Conservation (phyloP, 1,284 basidiomycete species). For the Microbotryum intermedium region DNA sequence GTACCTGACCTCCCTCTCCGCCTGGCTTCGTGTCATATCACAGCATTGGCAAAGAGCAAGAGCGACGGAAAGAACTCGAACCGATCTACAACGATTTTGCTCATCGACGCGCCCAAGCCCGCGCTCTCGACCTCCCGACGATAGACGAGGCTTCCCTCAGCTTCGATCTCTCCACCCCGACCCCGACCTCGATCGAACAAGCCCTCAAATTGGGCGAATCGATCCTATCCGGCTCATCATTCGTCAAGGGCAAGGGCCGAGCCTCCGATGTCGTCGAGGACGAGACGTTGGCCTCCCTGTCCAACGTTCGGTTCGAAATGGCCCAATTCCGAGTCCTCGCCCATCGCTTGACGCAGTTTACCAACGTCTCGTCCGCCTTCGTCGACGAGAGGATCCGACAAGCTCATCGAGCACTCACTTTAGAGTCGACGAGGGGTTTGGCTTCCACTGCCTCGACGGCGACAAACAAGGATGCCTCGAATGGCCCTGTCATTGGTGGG, state of each 20-base stretch:
- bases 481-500: not conserved
- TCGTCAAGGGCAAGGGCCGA: too few relatives aligned
- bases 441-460: not conserved
- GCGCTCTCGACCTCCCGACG: not conserved
- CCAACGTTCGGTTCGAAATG: not conserved
- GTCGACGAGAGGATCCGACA: slow-evolving; percentile 10
- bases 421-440: slow-evolving; percentile 5
- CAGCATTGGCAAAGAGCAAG: slow-evolving; percentile 22
- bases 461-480: not conserved
- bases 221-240: not conserved
- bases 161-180: slow-evolving; percentile 3
- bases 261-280: too few relatives aligned
- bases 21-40: not conserved
- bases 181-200: slow-evolving; percentile 6
- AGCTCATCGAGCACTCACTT: slow-evolving; percentile 13
- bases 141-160: not conserved
- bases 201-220: slow-evolving; percentile 8
- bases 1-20: not conserved
- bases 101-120: slow-evolving; percentile 1
- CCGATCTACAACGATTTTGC: slow-evolving; percentile 12
- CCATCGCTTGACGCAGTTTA: slow-evolving; percentile 16
- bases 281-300: too few relatives aligned
- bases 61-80: slow-evolving; percentile 6
- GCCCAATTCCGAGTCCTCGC: slow-evolving; percentile 9
- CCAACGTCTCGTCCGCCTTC: slow-evolving; percentile 5